Evolutionary conservation across 164 flowering plant species (phyloP).

Genomic region (Liriodendron chinense): DNA sequence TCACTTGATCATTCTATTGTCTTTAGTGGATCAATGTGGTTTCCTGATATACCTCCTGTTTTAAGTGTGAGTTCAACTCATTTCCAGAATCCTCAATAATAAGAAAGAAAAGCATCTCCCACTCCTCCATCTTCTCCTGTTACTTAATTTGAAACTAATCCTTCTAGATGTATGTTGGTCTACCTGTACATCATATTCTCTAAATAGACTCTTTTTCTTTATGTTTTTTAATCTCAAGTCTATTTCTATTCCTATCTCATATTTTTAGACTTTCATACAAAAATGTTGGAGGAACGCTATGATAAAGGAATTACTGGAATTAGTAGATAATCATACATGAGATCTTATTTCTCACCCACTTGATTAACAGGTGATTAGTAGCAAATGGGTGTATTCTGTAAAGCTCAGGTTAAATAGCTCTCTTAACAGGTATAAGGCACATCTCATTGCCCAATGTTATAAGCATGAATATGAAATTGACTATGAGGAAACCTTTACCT

Average conservation of each 20-base stretch:
- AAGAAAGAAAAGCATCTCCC: not conserved
- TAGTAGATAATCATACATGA: not conserved
- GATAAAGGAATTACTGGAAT: not conserved
- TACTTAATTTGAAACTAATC: not conserved
- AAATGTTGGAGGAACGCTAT: not conserved
- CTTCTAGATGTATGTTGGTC: not conserved
- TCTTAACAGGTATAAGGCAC: too few species aligned
- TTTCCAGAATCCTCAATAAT: not conserved
- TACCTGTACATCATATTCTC: not conserved
- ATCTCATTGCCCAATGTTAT: too few species aligned
- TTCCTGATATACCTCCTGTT: too few species aligned
- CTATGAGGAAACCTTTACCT: too few species aligned
- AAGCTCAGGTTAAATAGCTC: not conserved
- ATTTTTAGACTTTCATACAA: not conserved
- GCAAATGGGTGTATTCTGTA: not conserved
- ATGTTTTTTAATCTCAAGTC: not conserved
- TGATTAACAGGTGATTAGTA: not conserved
- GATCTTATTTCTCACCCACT: not conserved
- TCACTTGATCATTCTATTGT: not conserved
- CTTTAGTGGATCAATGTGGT: too few species aligned
- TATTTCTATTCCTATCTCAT: not conserved
- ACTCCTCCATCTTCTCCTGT: not conserved
- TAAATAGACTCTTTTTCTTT: not conserved
- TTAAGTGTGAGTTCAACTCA: not conserved
- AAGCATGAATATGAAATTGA: too few species aligned